A percentile compares a stretch with the other conserved stretches of the same genome.
Evolutionary conservation across 176 grass and related monocot species (phyloP).

Genomic region (Rhynchospora tenuis): DNA sequence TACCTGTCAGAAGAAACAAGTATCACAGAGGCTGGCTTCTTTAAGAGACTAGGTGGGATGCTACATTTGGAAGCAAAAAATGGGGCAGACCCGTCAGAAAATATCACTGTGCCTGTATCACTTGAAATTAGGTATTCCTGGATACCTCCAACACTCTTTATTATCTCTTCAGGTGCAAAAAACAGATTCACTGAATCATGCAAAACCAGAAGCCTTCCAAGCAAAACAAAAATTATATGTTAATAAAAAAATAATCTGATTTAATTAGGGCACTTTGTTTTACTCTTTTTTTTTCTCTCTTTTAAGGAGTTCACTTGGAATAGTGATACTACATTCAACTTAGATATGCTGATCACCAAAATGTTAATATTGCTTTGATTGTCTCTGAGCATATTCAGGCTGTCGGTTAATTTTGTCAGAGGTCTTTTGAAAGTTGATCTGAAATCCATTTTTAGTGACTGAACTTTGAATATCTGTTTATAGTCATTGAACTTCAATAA

Average conservation of each 20-base stretch:
- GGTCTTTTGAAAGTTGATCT: too few species aligned
- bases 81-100: constrained; percentile 40
- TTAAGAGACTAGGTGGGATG: constrained; percentile 21
- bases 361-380: neutral
- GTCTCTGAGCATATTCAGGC: neutral
- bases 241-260: neutral
- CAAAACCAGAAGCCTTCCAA: constrained; percentile 44
- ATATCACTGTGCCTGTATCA: constrained; percentile 56
- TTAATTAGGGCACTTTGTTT: neutral
- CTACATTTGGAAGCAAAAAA: constrained; percentile 45
- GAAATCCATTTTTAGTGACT: too few species aligned
- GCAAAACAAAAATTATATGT: constrained; percentile 23
- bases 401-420: too few species aligned
- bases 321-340: neutral
- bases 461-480: too few species aligned
- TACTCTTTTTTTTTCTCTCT: neutral
- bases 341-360: neutral
- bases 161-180: constrained; percentile 56
- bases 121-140: constrained; percentile 38
- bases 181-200: constrained; percentile 47
- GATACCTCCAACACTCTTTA: constrained; percentile 38
- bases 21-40: constrained; percentile 43
- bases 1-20: constrained; percentile 77
- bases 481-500: too few species aligned
- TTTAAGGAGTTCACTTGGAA: neutral